Base-by-base conservation (phyloP, 2,329 filamentous ascomycete genomes). In the Aspergillus pseudotamarii region DNA sequence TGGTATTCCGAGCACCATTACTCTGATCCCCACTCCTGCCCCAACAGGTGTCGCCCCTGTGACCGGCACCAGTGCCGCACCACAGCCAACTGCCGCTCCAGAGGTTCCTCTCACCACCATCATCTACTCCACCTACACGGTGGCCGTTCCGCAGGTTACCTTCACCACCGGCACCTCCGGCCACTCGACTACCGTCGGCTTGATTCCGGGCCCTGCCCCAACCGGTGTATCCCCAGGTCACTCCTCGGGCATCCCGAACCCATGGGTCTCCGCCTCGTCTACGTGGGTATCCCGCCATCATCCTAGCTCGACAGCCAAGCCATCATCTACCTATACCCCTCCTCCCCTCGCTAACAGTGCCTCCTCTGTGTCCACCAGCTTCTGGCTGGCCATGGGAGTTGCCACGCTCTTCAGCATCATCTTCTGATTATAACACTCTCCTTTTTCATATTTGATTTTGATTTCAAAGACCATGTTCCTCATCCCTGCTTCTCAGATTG, bases 1-100 rank as follows among this genome's bases (percentile, higher is more conserved):
- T 57, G 88, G 86, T 66, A 88, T 92, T 70, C 88, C 91, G 28
- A 83, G 84, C 45, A 84, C 84, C 60, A 85, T 89, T 78, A 82
- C 80, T 8, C 76, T 84, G n/a, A 74, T 75, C 32, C 79, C 80
- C 16, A 80, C 81, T 28, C 72, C 80, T 6, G 76, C 79, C 56
- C 77, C 86, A 32, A 83, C 79, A 73, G 83, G 82, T 53, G 77
- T 85, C 41, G 66, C 71, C 36, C 74, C 70, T 23, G 71, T 72
- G 32, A 64, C 71, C 12, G 51, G 48, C 67, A 75, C 86, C 43
- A 82, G 78, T 74, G 83, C 81, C 46, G 73, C 66, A 19, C 51
- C 66, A 2, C 58, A 53, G 38, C 62, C 64, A 19, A 64, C 67
- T 11, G 61, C 71, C 8, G 69, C 69, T 12, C 65, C 65, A 50